phyloP scores from a whole-genome alignment of 805 yeast species.

The Kodamaea neixiangensis region DNA sequence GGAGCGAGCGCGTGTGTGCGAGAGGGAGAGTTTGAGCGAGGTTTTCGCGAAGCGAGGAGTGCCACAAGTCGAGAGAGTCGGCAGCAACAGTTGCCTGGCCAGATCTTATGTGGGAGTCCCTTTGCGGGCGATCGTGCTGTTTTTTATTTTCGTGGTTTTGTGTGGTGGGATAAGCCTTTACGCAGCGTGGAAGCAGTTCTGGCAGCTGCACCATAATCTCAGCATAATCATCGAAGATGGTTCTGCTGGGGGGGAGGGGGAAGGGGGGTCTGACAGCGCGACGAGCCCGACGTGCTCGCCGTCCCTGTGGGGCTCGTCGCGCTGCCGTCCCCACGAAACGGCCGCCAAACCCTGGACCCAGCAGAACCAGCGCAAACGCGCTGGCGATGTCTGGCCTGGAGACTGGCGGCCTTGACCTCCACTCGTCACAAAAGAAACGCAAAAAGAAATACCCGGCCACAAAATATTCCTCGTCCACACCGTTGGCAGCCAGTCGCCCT shows the following conservation, averaged over 20 bases:
- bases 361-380: too few relatives aligned
- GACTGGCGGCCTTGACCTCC: background rate
- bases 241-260: too few relatives aligned
- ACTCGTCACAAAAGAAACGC: conserved; percentile 3
- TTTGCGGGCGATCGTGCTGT: background rate
- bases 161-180: background rate
- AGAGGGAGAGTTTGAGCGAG: too few relatives aligned
- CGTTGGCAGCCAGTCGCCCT: conserved; percentile 6
- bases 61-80: background rate
- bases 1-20: too few relatives aligned
- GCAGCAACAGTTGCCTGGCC: background rate
- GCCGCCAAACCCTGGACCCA: background rate
- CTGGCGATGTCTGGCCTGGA: too few relatives aligned
- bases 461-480: conserved; percentile 5
- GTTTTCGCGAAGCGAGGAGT: too few relatives aligned
- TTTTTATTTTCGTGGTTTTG: background rate
- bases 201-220: too few relatives aligned
- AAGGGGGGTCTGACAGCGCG: background rate
- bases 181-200: background rate
- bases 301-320: too few relatives aligned
- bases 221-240: too few relatives aligned
- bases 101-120: background rate
- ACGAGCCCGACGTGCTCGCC: too few relatives aligned
- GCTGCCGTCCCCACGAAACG: too few relatives aligned
- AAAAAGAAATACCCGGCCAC: background rate